These are phyloP conservation scores for Collariella sp. DNA, from an alignment of 495 filamentous ascomycete genomes.

Conservation along the genomic window DNA sequence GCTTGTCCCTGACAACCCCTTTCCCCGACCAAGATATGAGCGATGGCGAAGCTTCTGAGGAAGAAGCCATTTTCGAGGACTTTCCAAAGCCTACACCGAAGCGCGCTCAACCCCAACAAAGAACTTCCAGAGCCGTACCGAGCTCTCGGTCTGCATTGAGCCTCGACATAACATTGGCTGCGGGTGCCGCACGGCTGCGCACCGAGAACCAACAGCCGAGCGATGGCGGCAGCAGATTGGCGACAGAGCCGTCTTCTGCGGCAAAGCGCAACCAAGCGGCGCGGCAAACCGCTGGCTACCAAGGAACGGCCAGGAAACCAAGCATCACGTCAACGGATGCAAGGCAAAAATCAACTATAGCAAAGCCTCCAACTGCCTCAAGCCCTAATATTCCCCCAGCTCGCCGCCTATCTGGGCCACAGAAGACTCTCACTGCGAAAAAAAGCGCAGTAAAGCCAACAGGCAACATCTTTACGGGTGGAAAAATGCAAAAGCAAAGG, in stretches of 20 bases:
- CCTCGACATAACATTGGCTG: neutral
- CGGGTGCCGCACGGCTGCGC: neutral
- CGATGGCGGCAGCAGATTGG: neutral
- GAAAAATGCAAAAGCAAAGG: conserved; percentile 17
- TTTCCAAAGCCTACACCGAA: neutral
- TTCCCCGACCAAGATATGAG: conserved; percentile 12
- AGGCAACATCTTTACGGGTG: conserved; percentile 25
- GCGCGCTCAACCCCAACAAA: neutral
- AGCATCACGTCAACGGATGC: neutral
- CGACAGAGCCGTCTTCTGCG: neutral
- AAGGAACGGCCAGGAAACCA: conserved; percentile 23
- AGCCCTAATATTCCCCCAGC: neutral
- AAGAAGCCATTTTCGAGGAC: conserved; percentile 6
- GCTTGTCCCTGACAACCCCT: conserved; percentile 22
- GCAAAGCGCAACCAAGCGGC: conserved; percentile 1
- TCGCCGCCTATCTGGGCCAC: neutral
- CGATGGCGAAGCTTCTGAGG: conserved; percentile 14
- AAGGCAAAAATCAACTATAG: neutral
- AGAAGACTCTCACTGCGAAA: conserved; percentile 13
- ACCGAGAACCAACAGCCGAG: conserved; percentile 1
- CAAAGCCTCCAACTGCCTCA: neutral
- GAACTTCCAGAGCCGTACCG: conserved; percentile 1
- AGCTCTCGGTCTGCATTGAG: neutral
- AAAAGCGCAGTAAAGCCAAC: conserved; percentile 11
- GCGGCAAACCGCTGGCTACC: conserved; percentile 20